Base-by-base conservation (phyloP, 352 stramenopile species). In the Phytophthora multivora region DNA sequence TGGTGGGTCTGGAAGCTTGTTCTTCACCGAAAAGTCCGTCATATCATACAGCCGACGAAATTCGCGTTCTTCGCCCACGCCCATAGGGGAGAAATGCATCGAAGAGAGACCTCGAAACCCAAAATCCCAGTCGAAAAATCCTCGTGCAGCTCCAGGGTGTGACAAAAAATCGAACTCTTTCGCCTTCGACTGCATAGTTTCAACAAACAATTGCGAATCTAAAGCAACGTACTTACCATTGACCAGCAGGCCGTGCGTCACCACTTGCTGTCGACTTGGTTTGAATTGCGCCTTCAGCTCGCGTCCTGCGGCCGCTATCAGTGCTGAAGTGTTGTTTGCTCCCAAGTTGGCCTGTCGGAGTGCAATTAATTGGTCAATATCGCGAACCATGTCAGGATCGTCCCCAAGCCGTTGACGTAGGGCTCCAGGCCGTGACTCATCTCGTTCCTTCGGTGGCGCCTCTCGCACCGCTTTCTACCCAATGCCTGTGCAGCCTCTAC, bases 11-110 rank as follows among this genome's bases (percentile, higher is more conserved):
- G 57, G 51, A 1, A 52, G 28, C 26, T 36, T 53, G 19, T 56
- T 67, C 41, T 67, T 67, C 0, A n/a, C 1, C 2, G 43, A 67
- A 39, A 55, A 67, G 18, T 62, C 46, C 5, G 59, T 54, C 59
- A 63, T 68, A 9, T 59, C 59, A 13, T 60, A 13, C 4, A 2
- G 26, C 0, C 51, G 36, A 0, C 10, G n/a, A 16, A 21, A 31
- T 6, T 47, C 28, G 0, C 51, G 51, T 18, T 58, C 46, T 42
- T 35, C 36, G 1, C 62, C 19, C 5, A 56, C 33, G 18, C 41
- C 45, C 12, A 58, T 6, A 0, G 42, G 46, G 0, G 19, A 8
- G 7, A 68, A 63, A 15, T 63, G 45, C 51, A 54, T 52, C 3
- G 15, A 0, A 0, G 59, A 62, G 2, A 63, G 21, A 1, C 59